Percentiles rank a stretch among this genome's conserved stretches.
Conservation (phyloP, 179 eudicot genomes). For the Carnegiea gigantea region DNA sequence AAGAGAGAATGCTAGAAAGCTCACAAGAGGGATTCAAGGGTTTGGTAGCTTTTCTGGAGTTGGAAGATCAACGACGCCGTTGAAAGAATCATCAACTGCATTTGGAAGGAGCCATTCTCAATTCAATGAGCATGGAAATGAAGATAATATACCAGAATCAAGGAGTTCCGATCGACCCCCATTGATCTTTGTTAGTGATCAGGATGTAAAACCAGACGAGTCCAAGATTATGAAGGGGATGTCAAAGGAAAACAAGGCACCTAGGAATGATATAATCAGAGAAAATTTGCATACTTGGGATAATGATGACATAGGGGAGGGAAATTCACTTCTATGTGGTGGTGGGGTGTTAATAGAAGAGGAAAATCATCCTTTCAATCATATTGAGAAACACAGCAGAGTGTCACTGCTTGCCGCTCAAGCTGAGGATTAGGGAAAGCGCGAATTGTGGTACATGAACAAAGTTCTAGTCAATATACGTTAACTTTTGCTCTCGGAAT, state of each 20-base stretch:
- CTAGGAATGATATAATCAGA: conserved; percentile 20
- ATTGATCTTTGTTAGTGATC: background rate
- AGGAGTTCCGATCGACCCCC: conserved; percentile 6
- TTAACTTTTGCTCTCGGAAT: no score
- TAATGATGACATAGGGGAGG: conserved; percentile 25
- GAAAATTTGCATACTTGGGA: conserved; percentile 35
- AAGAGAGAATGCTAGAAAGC: conserved; percentile 63
- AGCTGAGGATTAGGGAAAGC: conserved; percentile 24
- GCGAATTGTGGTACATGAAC: background rate
- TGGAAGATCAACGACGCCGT: conserved; percentile 30
- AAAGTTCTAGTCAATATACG: no score
- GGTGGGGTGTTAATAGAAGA: conserved; percentile 31
- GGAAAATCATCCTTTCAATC: conserved; percentile 60
- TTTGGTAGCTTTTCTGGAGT: conserved; percentile 72
- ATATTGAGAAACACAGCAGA: conserved; percentile 28
- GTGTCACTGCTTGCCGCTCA: conserved; percentile 49
- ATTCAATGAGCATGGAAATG: conserved; percentile 51
- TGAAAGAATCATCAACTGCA: conserved; percentile 28
- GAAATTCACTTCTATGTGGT: conserved; percentile 43
- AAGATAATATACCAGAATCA: conserved; percentile 1
- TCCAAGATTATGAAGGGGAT: conserved; percentile 9
- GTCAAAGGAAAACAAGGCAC: conserved; percentile 60
- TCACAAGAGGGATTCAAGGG: conserved; percentile 84
- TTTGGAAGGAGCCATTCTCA: conserved; percentile 66
- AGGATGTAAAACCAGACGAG: conserved; percentile 26